Conservation (phyloP, 2,329 filamentous ascomycete genomes). For the Aphanocladium album region DNA sequence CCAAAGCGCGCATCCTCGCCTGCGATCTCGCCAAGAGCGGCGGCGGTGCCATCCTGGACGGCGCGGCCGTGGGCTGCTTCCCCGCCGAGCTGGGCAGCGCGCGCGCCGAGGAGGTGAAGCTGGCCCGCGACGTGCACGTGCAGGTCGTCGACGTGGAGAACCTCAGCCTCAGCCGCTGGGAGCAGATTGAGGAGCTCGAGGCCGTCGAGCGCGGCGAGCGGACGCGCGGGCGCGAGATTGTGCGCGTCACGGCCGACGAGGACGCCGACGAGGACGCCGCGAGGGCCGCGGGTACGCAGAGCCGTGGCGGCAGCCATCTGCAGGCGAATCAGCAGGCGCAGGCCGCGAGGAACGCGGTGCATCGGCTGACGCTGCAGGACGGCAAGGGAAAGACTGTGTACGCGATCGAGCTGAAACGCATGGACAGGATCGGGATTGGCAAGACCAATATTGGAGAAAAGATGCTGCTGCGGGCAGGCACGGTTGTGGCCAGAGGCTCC, state of each 20-base stretch:
- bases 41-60: slow-evolving; percentile 42
- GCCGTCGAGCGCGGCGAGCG: slow-evolving; percentile 67
- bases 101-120: slow-evolving; percentile 46
- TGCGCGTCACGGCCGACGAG: slow-evolving; percentile 54
- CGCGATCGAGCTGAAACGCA: slow-evolving; percentile 64
- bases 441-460: slow-evolving; percentile 75
- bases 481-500: slow-evolving; percentile 67
- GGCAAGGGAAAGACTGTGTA: slow-evolving; percentile 62
- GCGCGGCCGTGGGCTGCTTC: slow-evolving; percentile 35
- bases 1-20: slow-evolving; percentile 72
- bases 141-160: slow-evolving; percentile 88
- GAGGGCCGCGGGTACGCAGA: slow-evolving; percentile 17
- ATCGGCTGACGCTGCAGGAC: slow-evolving; percentile 82
- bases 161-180: slow-evolving; percentile 72
- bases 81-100: slow-evolving; percentile 53
- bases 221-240: slow-evolving; percentile 72
- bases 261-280: slow-evolving; percentile 41
- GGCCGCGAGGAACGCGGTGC: slow-evolving; percentile 50
- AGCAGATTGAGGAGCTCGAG: slow-evolving; percentile 79
- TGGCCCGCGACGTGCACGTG: slow-evolving; percentile 62
- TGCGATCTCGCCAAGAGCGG: slow-evolving; percentile 61
- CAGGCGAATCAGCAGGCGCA: slow-evolving; percentile 7
- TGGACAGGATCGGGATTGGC: slow-evolving; percentile 60
- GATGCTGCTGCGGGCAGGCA: slow-evolving; percentile 61
- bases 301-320: slow-evolving; percentile 23